phyloP scores from a whole-genome alignment of 1,284 basidiomycete species.

The Vanrija sp. region DNA sequence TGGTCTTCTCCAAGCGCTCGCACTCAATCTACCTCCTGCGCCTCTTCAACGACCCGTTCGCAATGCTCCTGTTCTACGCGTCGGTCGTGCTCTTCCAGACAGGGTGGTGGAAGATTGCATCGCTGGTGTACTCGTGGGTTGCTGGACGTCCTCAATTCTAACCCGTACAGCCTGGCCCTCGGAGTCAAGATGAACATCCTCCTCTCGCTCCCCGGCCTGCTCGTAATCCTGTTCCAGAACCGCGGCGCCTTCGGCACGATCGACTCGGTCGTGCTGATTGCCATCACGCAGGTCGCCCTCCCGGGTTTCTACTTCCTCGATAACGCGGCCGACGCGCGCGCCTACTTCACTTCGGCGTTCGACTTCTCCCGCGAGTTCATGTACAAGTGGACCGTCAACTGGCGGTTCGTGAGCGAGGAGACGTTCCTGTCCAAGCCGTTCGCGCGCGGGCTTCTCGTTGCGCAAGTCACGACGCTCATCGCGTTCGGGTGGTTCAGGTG shows the following conservation, averaged over 20 bases:
- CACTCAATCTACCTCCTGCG: slow-evolving; percentile 91
- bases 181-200: slow-evolving; percentile 96
- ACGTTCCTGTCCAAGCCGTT: slow-evolving; percentile 66
- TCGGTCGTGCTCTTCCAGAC: slow-evolving; percentile 53
- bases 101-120: slow-evolving; percentile 54
- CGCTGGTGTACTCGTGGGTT: slow-evolving; percentile 54
- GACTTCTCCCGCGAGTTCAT: slow-evolving; percentile 85
- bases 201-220: slow-evolving; percentile 83
- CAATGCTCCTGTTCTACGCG: slow-evolving; percentile 57
- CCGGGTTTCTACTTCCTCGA: slow-evolving; percentile 67
- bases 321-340: slow-evolving; percentile 18
- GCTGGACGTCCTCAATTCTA: background rate
- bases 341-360: slow-evolving; percentile 76
- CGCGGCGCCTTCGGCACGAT: slow-evolving; percentile 61
- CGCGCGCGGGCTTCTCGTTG: slow-evolving; percentile 62
- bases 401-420: slow-evolving; percentile 77
- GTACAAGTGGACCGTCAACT: slow-evolving; percentile 98
- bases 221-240: slow-evolving; percentile 73
- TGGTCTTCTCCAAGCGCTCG: slow-evolving; percentile 84
- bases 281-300: slow-evolving; percentile 55
- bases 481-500: slow-evolving; percentile 69
- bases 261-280: slow-evolving; percentile 57
- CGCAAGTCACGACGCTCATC: slow-evolving; percentile 61
- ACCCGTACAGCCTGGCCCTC: slow-evolving; percentile 64
- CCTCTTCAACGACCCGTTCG: slow-evolving; percentile 94